Evolutionary conservation across 2,329 filamentous ascomycete genomes (phyloP), one percentile per base, ranked within the genome.

Genomic region (Passalora sequoiae): DNA sequence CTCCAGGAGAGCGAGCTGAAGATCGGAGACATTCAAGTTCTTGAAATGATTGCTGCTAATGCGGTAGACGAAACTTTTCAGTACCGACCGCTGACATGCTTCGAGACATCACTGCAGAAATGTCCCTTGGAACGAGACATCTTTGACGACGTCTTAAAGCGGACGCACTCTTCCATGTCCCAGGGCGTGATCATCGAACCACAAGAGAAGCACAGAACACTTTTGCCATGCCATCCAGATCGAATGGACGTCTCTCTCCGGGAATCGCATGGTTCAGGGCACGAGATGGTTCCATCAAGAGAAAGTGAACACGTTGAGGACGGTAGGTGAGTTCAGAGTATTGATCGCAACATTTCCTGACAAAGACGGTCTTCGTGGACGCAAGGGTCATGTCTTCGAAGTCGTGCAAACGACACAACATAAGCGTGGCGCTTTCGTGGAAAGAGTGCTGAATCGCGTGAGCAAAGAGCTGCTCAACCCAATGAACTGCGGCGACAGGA

Each of bases 11-110:
- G 25, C 12, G 42, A 44, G 28, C 21, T 27, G 7, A 44, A 44
- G 36, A 33, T 40, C 21, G 42, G 42, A 21, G 42, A 44, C 17
- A 39, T 44, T 25, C 29, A 32, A 13, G 42, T 30, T 19, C 35
- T 44, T 6, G 42, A 44, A 5, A 6, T 33, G 3, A 44, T 44
- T 15, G 17, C 16, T 15, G 17, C 16, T 3, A 10, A 19, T 10
- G 10, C 36, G 9, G 15, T 16, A 22, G 16, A n/a, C 3, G n/a
- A n/a, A 9, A 9, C 16, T 10, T 29, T 32, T 29, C 6, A 16
- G 13, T 44, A 40, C 16, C 42, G 36, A 16, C 35, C 42, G 8
- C 16, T 24, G 20, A 44, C 42, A 35, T 44, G 42, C 22, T 20
- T 22, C 7, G 20, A 27, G 9, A 27, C n/a, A 13, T 13, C 24